Evolutionary conservation across 306 rosid genomes (phyloP), one percentile per base, ranked within the genome.

Genomic region (Lathyrus oleraceus): DNA sequence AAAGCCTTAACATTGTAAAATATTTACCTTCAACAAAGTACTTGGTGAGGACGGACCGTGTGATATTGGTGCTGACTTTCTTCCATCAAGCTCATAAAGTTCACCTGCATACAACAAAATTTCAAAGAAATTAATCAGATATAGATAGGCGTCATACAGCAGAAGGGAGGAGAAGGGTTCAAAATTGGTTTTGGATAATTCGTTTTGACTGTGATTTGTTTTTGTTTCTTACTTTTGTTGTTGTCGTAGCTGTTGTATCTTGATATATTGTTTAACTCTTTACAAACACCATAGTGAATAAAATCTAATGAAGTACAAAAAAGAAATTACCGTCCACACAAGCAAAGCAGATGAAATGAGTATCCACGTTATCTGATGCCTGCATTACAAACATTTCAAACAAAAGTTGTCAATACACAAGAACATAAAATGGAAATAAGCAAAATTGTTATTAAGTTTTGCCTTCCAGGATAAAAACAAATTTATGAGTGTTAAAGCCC

Each of bases 81-180:
- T 86, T 60, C 98, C 98, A 61, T 92, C 98, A 53, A 92, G 96
- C 88, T 92, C 98, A 71, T 89, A 92, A 53, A 92, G 92, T 43
- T 78, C 80, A 28, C 95, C 98, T 92, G 45, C 67, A 75, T 25
- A 54, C 14, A 1, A 35, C 40, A 66, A 61, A 9, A n/a, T 61
- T 19, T 13, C 40, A 67, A 6, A 65, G 40, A 61, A 36, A 65
- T 32, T 35, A 59, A 58, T 73, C 20, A 67, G 19, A 62, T 56
- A 8, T 23, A 64, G 6, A 17, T 17, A 15, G n/a, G 15, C 32
- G 11, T 42, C 2, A 12, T 17, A 53, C 60, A 21, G 60, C 32
- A 1, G 43, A 58, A 15, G 58, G 60, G 20, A 57, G 9, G 62
- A 57, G 61, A 39, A 25, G 43, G 44, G 65, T n/a, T 3, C 25